These are phyloP conservation scores for Petunia axillaris DNA, from an alignment of 257 asterid species.

Conservation along the genomic window DNA sequence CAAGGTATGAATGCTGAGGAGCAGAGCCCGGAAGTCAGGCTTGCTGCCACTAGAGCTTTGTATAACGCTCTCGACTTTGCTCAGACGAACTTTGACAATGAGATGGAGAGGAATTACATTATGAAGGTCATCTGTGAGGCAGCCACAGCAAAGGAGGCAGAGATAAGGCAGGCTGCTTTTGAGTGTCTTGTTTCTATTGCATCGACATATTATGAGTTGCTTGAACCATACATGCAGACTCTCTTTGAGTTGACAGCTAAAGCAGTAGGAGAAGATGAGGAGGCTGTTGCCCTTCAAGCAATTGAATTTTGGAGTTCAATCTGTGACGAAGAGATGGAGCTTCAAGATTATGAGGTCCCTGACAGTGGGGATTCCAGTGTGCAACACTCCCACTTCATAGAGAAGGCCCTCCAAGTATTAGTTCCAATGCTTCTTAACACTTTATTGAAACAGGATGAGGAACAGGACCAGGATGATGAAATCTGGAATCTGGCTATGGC, in stretches of 20 bases:
- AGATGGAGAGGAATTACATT: constrained; percentile 84
- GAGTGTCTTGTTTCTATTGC: constrained; percentile 90
- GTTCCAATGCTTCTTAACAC: constrained; percentile 89
- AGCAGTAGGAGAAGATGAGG: constrained; percentile 81
- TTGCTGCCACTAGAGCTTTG: constrained; percentile 79
- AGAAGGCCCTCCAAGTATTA: constrained; percentile 70
- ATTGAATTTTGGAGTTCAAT: constrained; percentile 93
- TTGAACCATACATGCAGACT: constrained; percentile 77
- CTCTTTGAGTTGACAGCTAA: constrained; percentile 78
- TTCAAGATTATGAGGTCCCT: constrained; percentile 66
- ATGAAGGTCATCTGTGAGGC: constrained; percentile 86
- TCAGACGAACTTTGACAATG: constrained; percentile 77
- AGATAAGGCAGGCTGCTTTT: constrained; percentile 81
- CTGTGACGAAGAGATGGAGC: constrained; percentile 83
- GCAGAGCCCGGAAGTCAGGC: constrained; percentile 64
- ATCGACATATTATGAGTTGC: constrained; percentile 70
- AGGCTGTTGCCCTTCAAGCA: constrained; percentile 86
- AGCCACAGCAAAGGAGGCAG: constrained; percentile 67
- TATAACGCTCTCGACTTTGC: constrained; percentile 93
- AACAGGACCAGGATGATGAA: constrained; percentile 86
- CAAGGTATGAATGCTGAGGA: constrained; percentile 85
- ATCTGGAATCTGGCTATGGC: constrained; percentile 92
- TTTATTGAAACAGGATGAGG: constrained; percentile 82
- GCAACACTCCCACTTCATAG: constrained; percentile 68
- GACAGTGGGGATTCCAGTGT: constrained; percentile 60